These are phyloP conservation scores for Xylona heveae DNA, from an alignment of 495 filamentous ascomycete genomes.

Conservation along the genomic window DNA sequence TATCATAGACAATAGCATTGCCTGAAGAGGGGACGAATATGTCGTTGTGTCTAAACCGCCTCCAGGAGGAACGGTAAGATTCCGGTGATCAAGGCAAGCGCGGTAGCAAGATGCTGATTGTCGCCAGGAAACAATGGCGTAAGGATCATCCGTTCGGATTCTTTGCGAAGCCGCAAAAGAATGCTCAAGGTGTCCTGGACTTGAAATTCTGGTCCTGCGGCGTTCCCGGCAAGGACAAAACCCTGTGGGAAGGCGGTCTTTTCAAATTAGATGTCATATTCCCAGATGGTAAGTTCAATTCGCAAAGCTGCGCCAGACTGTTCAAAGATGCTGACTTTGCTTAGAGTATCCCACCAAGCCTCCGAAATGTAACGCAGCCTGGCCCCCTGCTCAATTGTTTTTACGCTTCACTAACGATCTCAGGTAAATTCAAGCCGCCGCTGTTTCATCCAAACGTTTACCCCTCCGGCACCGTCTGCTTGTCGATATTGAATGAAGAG, in stretches of 20 bases:
- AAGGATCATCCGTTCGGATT: conserved; percentile 96
- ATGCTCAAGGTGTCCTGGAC: conserved; percentile 60
- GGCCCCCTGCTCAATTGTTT: conserved; percentile 2
- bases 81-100: too few species aligned
- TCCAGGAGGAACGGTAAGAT: conserved; percentile 7
- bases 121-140: conserved; percentile 76
- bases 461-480: conserved; percentile 89
- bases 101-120: too few species aligned
- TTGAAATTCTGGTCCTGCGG: conserved; percentile 93
- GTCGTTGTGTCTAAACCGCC: conserved; percentile 6
- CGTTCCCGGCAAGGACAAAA: conserved; percentile 86
- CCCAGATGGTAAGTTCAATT: conserved; percentile 58
- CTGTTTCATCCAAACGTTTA: conserved; percentile 99
- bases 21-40: too few species aligned
- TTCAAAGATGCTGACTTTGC: background rate
- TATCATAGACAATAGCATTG: too few species aligned
- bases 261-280: conserved; percentile 89
- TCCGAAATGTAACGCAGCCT: conserved; percentile 59
- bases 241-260: conserved; percentile 86
- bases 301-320: background rate
- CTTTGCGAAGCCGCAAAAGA: conserved; percentile 73
- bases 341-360: conserved; percentile 97
- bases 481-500: conserved; percentile 96
- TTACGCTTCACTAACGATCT: background rate
- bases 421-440: conserved; percentile 91